Base-by-base conservation (phyloP, 345 rosid species). In the Isatis tinctoria region DNA sequence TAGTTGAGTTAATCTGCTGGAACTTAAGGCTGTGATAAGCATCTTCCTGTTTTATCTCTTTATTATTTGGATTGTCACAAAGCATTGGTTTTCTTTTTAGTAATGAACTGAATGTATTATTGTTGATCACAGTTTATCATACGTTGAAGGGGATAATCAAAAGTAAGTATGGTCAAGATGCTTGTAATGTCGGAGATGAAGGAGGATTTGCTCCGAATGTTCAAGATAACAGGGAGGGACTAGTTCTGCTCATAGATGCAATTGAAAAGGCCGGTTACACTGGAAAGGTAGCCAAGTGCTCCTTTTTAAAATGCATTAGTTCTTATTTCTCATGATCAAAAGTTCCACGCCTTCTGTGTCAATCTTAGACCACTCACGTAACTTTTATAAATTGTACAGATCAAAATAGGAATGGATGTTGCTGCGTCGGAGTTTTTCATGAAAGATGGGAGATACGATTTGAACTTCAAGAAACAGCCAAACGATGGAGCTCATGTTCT, bases 121-220 rank as follows among this genome's bases (percentile, higher is more conserved):
- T 47, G 44, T 73, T 51, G 62, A 9, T 51, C 72, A 9, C 86
- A 94, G 99, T 92, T 69, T 95, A 95, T 82, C 98, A 95, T 79
- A 84, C 61, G 27, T 76, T 92, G 65, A 92, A 92, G 85, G 94
- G 94, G 63, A 92, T 92, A 67, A 92, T 92, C 79, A 90, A 88
- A 83, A 77, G 79, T 22, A 95, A 92, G 80, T 95, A 95, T 49
- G 99, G 98, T 49, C 99, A 92, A 73, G 98, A 92, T 85, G 99
- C 98, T 68, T 95, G 99, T 88, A 95, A 92, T 81, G 99, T 95
- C 10, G 98, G 99, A 59, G 99, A 92, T 68, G 99, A 95, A 83
- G 99, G 99, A 12, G 98, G 97, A 7, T 95, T 95, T 83, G 99
- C 99, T 70, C 98, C 98, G 2, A 95, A 87, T 78, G 99, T 95